phyloP scores from a whole-genome alignment of 495 filamentous ascomycete species.

The Tuber borchii region DNA sequence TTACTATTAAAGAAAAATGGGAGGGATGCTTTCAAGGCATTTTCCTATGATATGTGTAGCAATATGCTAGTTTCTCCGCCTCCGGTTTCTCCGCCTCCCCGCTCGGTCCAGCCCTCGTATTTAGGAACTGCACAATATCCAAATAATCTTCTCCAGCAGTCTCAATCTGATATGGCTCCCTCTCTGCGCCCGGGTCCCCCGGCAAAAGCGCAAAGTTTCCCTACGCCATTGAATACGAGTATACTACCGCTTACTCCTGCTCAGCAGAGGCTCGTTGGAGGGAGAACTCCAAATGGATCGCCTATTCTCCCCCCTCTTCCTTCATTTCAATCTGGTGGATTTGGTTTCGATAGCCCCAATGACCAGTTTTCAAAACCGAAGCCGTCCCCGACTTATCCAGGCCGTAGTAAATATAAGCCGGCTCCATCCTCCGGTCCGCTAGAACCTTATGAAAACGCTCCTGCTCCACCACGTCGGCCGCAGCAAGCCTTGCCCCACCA shows the following conservation, averaged over 20 bases:
- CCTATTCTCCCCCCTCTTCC: slow-evolving; percentile 40
- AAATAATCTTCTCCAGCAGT: slow-evolving; percentile 25
- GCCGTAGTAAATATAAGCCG: slow-evolving; percentile 23
- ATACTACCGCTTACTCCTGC: slow-evolving; percentile 19
- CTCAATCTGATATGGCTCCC: not conserved
- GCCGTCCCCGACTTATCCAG: slow-evolving; percentile 22
- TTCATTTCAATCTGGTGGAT: slow-evolving; percentile 36
- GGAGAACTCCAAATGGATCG: slow-evolving; percentile 32
- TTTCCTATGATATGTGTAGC: slow-evolving; percentile 32
- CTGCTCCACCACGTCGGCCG: slow-evolving; percentile 1
- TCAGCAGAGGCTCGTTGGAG: slow-evolving; percentile 14
- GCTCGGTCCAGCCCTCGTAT: slow-evolving; percentile 22
- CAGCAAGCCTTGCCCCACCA: not conserved
- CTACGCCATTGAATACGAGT: slow-evolving; percentile 24
- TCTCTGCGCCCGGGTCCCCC: not conserved
- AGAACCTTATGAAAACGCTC: slow-evolving; percentile 8
- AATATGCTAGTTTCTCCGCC: slow-evolving; percentile 30
- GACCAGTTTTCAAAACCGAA: slow-evolving; percentile 17
- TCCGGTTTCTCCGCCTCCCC: slow-evolving; percentile 20
- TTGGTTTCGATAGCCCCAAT: slow-evolving; percentile 31
- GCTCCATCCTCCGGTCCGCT: slow-evolving; percentile 1
- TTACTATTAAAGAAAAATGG: slow-evolving; percentile 23
- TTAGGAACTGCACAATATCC: slow-evolving; percentile 30
- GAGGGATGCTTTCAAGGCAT: slow-evolving; percentile 29
- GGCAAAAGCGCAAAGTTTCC: slow-evolving; percentile 16